These are phyloP conservation scores for Geotrichum candidum DNA, from an alignment of 1,139 yeast species.

Conservation along the genomic window DNA sequence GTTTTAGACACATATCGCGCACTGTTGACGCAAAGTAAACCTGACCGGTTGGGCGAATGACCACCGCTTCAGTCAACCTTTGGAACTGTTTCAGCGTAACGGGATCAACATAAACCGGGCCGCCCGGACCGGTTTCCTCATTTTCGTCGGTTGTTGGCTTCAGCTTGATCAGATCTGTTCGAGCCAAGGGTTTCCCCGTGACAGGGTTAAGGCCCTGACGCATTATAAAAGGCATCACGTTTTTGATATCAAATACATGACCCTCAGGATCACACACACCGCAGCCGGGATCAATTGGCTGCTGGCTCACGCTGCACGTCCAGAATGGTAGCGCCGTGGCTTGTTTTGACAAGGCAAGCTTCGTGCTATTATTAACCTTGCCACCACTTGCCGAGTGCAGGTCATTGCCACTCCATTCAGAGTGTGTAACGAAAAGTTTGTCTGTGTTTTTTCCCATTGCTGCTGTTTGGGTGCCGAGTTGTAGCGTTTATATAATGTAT, in stretches of 20 bases:
- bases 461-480: background rate
- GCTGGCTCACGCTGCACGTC: slow-evolving; percentile 35
- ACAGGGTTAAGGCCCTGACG: slow-evolving; percentile 33
- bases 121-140: slow-evolving; percentile 24
- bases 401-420: slow-evolving; percentile 34
- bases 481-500: background rate
- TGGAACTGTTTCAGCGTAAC: slow-evolving; percentile 34
- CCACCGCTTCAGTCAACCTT: slow-evolving; percentile 30
- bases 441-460: slow-evolving; percentile 38
- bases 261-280: slow-evolving; percentile 33
- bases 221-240: slow-evolving; percentile 33
- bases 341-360: slow-evolving; percentile 15
- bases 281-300: slow-evolving; percentile 29
- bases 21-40: slow-evolving; percentile 35
- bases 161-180: slow-evolving; percentile 27
- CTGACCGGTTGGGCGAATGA: slow-evolving; percentile 31
- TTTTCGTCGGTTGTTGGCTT: slow-evolving; percentile 26
- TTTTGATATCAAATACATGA: slow-evolving; percentile 34
- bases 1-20: slow-evolving; percentile 31
- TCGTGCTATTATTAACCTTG: slow-evolving; percentile 9
- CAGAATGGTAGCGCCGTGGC: slow-evolving; percentile 32
- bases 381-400: slow-evolving; percentile 32
- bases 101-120: slow-evolving; percentile 29
- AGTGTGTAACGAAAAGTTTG: slow-evolving; percentile 36
- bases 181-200: slow-evolving; percentile 28